Conservation (phyloP, 2,329 filamentous ascomycete species). For the Claviceps capensis region DNA sequence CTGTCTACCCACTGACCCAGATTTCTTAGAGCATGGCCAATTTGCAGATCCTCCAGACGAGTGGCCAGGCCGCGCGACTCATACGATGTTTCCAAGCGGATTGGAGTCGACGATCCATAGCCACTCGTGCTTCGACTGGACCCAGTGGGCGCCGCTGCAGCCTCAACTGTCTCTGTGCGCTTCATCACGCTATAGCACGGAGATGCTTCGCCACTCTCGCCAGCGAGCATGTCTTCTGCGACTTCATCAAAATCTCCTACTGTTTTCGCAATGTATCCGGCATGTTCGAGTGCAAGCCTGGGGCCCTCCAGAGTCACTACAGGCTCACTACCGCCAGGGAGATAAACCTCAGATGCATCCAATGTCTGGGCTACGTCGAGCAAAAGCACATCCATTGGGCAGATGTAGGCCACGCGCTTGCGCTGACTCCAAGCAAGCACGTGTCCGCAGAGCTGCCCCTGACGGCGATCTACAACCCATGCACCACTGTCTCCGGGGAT, state of each 20-base stretch:
- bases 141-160: neutral
- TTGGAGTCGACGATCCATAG: slow-evolving; percentile 14
- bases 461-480: slow-evolving; percentile 72
- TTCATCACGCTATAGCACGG: slow-evolving; percentile 1
- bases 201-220: slow-evolving; percentile 11
- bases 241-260: slow-evolving; percentile 11
- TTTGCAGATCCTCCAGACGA: slow-evolving; percentile 19
- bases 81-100: slow-evolving; percentile 14
- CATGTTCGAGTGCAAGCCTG: neutral
- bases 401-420: slow-evolving; percentile 78
- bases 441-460: slow-evolving; percentile 76
- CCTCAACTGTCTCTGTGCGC: slow-evolving; percentile 2
- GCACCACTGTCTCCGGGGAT: slow-evolving; percentile 86
- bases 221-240: slow-evolving; percentile 16
- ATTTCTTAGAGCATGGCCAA: slow-evolving; percentile 17
- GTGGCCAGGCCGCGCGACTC: slow-evolving; percentile 16
- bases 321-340: slow-evolving; percentile 47
- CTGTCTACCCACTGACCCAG: slow-evolving; percentile 12
- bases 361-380: slow-evolving; percentile 74
- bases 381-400: slow-evolving; percentile 83
- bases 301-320: slow-evolving; percentile 19
- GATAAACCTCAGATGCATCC: slow-evolving; percentile 51
- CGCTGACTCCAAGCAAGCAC: slow-evolving; percentile 77
- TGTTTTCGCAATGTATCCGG: neutral
- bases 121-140: slow-evolving; percentile 7